phyloP scores from a whole-genome alignment of 2,329 filamentous ascomycete species.

The Emergomyces orientalis region DNA sequence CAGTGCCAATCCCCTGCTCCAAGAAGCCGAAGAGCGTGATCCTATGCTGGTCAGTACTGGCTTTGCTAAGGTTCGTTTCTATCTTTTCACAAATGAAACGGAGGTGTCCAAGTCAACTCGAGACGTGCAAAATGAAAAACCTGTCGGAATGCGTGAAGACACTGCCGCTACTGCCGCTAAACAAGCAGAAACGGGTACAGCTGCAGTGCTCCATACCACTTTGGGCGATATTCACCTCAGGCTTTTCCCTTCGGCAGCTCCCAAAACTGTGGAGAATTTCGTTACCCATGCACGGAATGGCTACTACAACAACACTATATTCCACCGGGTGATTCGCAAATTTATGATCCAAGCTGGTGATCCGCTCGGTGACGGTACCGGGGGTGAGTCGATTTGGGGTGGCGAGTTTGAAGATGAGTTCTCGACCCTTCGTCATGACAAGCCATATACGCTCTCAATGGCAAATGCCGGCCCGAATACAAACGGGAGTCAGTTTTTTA shows the following conservation, averaged over 20 bases:
- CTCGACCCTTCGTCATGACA: slow-evolving; percentile 81
- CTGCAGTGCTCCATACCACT: slow-evolving; percentile 81
- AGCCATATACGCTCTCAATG: slow-evolving; percentile 94
- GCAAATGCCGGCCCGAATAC: slow-evolving; percentile 93
- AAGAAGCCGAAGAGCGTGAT: slow-evolving; percentile 83
- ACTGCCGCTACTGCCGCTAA: slow-evolving; percentile 46
- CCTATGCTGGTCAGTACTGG: slow-evolving; percentile 80
- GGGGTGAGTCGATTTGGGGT: slow-evolving; percentile 89
- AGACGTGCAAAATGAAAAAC: slow-evolving; percentile 92
- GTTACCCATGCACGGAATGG: slow-evolving; percentile 79
- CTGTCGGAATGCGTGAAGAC: slow-evolving; percentile 52
- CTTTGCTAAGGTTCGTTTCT: slow-evolving; percentile 82
- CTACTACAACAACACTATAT: slow-evolving; percentile 97
- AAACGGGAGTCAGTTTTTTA: slow-evolving; percentile 96
- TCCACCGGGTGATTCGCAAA: slow-evolving; percentile 92
- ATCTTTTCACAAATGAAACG: slow-evolving; percentile 92
- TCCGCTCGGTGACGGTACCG: slow-evolving; percentile 78
- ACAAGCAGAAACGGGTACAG: slow-evolving; percentile 61
- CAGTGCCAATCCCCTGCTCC: slow-evolving; percentile 81
- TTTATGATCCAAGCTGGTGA: slow-evolving; percentile 95
- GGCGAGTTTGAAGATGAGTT: slow-evolving; percentile 90
- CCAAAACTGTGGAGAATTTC: slow-evolving; percentile 95
- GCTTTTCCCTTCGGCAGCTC: slow-evolving; percentile 84
- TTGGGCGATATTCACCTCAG: slow-evolving; percentile 90
- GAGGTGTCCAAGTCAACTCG: slow-evolving; percentile 73